Percentiles rank a stretch among this genome's conserved stretches.
Conservation (phyloP, 306 rosid genomes). For the Potentilla sterilis region DNA sequence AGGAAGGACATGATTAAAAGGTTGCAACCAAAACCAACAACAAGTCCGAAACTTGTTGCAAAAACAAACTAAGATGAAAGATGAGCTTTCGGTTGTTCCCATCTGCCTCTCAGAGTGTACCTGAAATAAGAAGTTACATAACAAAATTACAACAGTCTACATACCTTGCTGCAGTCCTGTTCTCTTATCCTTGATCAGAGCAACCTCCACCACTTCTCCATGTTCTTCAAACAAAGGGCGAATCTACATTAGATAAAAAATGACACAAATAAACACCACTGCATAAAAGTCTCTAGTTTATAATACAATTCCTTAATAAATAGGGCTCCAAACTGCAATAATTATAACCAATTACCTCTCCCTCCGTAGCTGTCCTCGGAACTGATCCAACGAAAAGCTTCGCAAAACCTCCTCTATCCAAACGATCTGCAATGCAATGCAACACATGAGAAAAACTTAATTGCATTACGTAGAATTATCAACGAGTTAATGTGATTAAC, state of each 20-base stretch:
- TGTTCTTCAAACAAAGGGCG: slow-evolving; percentile 90
- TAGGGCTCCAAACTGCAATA: neutral
- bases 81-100: slow-evolving; percentile 72
- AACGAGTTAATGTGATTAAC: neutral
- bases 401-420: slow-evolving; percentile 66
- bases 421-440: slow-evolving; percentile 40
- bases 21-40: slow-evolving; percentile 78
- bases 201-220: slow-evolving; percentile 94
- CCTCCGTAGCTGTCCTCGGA: slow-evolving; percentile 87
- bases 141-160: slow-evolving; percentile 31
- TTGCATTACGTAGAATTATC: neutral
- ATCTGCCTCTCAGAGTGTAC: slow-evolving; percentile 78
- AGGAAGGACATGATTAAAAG: slow-evolving; percentile 51
- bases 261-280: slow-evolving; percentile 7
- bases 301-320: neutral
- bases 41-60: slow-evolving; percentile 78
- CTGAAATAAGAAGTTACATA: slow-evolving; percentile 68
- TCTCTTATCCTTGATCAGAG: slow-evolving; percentile 80
- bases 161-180: slow-evolving; percentile 98
- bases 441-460: neutral
- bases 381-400: slow-evolving; percentile 93
- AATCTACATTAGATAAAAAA: slow-evolving; percentile 47
- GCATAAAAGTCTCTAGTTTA: neutral
- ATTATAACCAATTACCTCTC: slow-evolving; percentile 49
- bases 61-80: slow-evolving; percentile 77